A percentile compares a stretch with the other conserved stretches of the same genome.
Evolutionary conservation across 495 filamentous ascomycete species (phyloP).

Genomic region (Aspergillus campestris): DNA sequence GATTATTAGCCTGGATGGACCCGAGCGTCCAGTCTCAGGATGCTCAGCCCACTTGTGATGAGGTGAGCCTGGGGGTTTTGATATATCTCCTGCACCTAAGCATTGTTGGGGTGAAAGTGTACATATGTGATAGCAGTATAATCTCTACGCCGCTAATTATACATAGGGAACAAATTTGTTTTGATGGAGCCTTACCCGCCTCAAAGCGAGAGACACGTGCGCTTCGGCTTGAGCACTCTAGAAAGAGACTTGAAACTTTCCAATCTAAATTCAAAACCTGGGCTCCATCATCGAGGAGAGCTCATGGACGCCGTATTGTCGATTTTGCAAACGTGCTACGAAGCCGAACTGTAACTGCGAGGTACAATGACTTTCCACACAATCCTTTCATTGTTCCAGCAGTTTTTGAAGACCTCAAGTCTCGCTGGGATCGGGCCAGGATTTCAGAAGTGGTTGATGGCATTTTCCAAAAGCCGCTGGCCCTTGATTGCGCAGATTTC

Average conservation of each 20-base stretch:
- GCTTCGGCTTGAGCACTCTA: constrained; percentile 38
- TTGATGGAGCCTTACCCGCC: constrained; percentile 66
- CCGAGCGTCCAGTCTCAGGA: constrained; percentile 35
- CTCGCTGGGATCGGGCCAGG: constrained; percentile 22
- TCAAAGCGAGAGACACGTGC: constrained; percentile 47
- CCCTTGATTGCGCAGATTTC: constrained; percentile 8
- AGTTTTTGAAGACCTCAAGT: constrained; percentile 52
- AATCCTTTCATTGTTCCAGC: constrained; percentile 60
- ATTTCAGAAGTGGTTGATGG: constrained; percentile 11
- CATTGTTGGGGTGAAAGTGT: constrained; percentile 49
- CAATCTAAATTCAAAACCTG: constrained; percentile 10
- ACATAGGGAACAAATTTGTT: constrained; percentile 51
- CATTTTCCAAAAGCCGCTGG: not conserved
- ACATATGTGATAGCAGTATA: constrained; percentile 12
- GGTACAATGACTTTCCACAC: constrained; percentile 35
- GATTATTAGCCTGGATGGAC: constrained; percentile 36
- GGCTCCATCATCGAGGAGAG: not conserved
- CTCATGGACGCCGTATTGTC: constrained; percentile 1
- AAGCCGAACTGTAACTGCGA: constrained; percentile 15
- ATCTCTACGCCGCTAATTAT: constrained; percentile 1
- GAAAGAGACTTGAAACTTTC: constrained; percentile 32
- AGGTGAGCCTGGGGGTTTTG: constrained; percentile 49
- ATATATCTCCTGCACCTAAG: constrained; percentile 52
- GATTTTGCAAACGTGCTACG: constrained; percentile 18
- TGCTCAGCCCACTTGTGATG: constrained; percentile 49